A percentile compares a stretch with the other conserved stretches of the same genome.
Conservation (phyloP, 192 early-diverging fungal species). For the Linnemannia exigua region DNA sequence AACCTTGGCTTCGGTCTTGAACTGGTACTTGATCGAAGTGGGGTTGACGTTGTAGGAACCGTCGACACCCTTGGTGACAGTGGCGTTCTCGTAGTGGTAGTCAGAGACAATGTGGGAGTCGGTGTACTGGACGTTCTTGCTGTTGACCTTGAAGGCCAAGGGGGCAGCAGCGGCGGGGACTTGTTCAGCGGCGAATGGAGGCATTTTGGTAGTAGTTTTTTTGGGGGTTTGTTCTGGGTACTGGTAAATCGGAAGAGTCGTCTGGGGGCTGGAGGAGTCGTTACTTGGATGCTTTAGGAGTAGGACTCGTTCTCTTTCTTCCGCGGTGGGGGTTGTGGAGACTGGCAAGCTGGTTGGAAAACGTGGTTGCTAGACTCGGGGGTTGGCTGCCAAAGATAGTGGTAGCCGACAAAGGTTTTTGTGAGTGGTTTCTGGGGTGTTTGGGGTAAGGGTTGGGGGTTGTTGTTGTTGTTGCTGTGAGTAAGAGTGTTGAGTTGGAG, state of each 20-base stretch:
- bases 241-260: constrained; percentile 34
- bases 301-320: constrained; percentile 76
- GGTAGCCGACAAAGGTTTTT: constrained; percentile 51
- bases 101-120: constrained; percentile 83
- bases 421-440: constrained; percentile 21
- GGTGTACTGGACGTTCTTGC: constrained; percentile 92
- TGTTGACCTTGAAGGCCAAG: constrained; percentile 86
- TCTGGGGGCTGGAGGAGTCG: constrained; percentile 46
- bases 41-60: constrained; percentile 85
- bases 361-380: constrained; percentile 68
- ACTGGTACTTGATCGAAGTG: constrained; percentile 89
- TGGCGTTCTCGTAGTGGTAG: constrained; percentile 93
- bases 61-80: constrained; percentile 77
- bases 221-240: constrained; percentile 7
- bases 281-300: constrained; percentile 72
- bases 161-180: constrained; percentile 58
- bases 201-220: constrained; percentile 39
- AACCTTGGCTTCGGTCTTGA: constrained; percentile 87
- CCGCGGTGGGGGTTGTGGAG: constrained; percentile 88
- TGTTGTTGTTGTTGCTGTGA: background rate
- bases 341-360: constrained; percentile 84
- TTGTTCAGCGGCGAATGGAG: constrained; percentile 57
- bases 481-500: constrained; percentile 32
- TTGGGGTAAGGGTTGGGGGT: constrained; percentile 13
- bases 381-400: constrained; percentile 55